Evolutionary conservation across 495 filamentous ascomycete species (phyloP), one percentile per base, ranked within the genome.

Genomic region (Aspergillus sclerotiicarbonarius): DNA sequence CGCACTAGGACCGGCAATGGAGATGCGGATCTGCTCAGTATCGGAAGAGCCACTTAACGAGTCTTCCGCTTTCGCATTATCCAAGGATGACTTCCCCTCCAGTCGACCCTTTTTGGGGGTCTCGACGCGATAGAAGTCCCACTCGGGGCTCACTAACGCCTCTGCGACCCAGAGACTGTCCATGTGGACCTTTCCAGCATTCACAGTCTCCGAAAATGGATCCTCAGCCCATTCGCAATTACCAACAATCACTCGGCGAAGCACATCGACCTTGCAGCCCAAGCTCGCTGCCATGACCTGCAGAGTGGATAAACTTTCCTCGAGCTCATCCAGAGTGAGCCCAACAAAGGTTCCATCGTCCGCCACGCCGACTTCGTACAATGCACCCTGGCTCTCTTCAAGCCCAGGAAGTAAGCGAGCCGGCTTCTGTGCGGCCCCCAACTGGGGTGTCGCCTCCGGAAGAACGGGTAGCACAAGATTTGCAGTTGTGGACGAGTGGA

Each of bases 351-450:
- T 90, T 13, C 94, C 94, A 74, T 97, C 92, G 69, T 98, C 94
- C 6, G 92, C 87, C 19, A 98, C 92, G 0, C 94, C 94, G 66
- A 98, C 95, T 72, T 98, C 95, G 58, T 98, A 98, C 51, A 98
- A 69, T 0, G 95, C 95, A 16, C 94, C 94, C 57, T 89, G 87
- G 37, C 91, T 96, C 59, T 95, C 92, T 67, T 98, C 92, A 4
- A 98, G 79, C 1, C 94, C 90, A 5, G 91, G 88, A 10, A 90
- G 74, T 41, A 91, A 73, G 52, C 83, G 86, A 45, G 76, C 82
- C 4, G 85, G 84, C 56, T 84, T 85, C 21, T 79, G 66, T 16
- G 84, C 80, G 1, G 77, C 70, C 12, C 80, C 72, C 29, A 87
- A 67, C 49, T 82, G 71, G 2, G 78, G 69, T 6, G 77, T 73